Percentiles rank a stretch among this genome's conserved stretches.
Evolutionary conservation across 257 asterid species (phyloP).

Genomic region (Scutellaria baicalensis): DNA sequence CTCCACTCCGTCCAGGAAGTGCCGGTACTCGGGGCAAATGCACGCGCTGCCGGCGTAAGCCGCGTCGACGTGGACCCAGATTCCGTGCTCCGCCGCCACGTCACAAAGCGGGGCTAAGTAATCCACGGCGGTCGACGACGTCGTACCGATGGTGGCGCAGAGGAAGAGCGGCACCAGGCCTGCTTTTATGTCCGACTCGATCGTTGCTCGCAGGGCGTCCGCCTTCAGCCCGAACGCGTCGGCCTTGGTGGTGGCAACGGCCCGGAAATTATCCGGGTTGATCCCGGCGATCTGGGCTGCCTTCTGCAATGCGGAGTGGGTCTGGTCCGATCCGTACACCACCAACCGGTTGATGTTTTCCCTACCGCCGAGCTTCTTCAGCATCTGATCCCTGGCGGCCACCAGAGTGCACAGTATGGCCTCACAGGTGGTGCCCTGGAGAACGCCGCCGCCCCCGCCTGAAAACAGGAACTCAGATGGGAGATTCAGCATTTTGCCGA

Average conservation of each 20-base stretch:
- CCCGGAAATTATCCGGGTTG: constrained; percentile 41
- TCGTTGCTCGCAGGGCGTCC: constrained; percentile 27
- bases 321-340: constrained; percentile 71
- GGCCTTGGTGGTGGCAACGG: constrained; percentile 34
- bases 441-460: constrained; percentile 79
- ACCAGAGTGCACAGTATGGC: constrained; percentile 53
- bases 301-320: constrained; percentile 59
- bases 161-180: constrained; percentile 55
- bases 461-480: constrained; percentile 57
- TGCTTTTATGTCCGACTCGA: constrained; percentile 33
- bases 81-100: constrained; percentile 36
- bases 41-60: constrained; percentile 78
- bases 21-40: constrained; percentile 64
- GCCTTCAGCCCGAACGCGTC: constrained; percentile 32
- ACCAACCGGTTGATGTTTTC: constrained; percentile 45
- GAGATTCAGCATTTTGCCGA: constrained; percentile 55
- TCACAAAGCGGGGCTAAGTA: constrained; percentile 39
- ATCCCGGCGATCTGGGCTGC: constrained; percentile 68
- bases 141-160: constrained; percentile 68
- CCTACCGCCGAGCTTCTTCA: constrained; percentile 45
- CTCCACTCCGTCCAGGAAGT: constrained; percentile 61
- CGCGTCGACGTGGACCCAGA: constrained; percentile 82
- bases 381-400: constrained; percentile 55
- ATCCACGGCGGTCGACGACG: constrained; percentile 66
- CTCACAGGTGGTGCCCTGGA: constrained; percentile 75